These are phyloP conservation scores for Pyrenula massariospora DNA, from an alignment of 495 filamentous ascomycete genomes.

Conservation along the genomic window DNA sequence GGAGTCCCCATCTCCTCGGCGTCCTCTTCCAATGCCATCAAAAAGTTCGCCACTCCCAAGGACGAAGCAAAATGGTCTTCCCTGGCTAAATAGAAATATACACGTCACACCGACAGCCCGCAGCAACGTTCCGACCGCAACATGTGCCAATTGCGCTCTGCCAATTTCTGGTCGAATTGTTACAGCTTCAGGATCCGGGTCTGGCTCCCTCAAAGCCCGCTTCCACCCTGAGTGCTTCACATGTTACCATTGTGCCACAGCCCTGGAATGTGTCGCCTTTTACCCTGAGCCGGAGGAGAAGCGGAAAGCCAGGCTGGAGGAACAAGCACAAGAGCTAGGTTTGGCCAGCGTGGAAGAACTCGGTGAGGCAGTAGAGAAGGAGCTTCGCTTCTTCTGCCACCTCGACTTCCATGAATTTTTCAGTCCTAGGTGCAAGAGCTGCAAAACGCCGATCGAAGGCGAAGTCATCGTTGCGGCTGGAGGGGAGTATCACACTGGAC, in stretches of 20 bases:
- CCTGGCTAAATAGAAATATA: not conserved
- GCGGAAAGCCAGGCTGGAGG: conserved; percentile 55
- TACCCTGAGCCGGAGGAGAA: conserved; percentile 74
- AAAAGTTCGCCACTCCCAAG: no score
- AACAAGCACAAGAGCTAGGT: conserved; percentile 37
- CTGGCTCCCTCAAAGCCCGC: conserved; percentile 37
- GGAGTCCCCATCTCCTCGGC: not conserved
- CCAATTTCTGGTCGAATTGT: conserved; percentile 87
- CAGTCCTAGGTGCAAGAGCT: conserved; percentile 87
- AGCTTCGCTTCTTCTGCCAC: conserved; percentile 86
- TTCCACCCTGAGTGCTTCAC: conserved; percentile 93
- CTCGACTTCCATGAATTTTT: conserved; percentile 95
- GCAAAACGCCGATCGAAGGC: conserved; percentile 95
- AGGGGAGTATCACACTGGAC: conserved; percentile 89
- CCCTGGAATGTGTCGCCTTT: conserved; percentile 90
- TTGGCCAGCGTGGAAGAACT: conserved; percentile 22
- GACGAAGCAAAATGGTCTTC: conserved; percentile 1
- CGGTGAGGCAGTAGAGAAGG: conserved; percentile 42
- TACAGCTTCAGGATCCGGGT: conserved; percentile 49
- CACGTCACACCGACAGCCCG: conserved; percentile 14
- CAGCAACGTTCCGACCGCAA: conserved; percentile 54
- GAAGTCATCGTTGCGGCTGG: conserved; percentile 91
- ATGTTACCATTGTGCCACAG: conserved; percentile 78
- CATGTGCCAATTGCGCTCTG: conserved; percentile 71
- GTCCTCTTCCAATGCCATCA: conserved; percentile 14